phyloP scores from a whole-genome alignment of 208 protist genomes.

The Trypanosoma theileri region DNA sequence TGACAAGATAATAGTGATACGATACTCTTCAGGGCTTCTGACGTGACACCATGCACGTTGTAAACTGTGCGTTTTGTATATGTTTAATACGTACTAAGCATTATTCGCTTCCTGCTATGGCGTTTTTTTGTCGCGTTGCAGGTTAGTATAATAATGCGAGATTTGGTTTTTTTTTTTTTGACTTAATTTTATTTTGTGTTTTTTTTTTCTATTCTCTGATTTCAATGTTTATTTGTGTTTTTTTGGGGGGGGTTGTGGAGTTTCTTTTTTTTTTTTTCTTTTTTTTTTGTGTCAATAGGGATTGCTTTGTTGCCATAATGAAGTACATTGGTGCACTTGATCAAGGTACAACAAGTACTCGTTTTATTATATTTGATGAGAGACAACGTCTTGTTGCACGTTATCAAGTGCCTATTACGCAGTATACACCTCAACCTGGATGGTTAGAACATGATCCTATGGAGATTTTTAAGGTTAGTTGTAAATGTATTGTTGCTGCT shows the following conservation, averaged over 20 bases:
- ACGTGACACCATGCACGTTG: too few species aligned
- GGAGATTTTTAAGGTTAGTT: constrained; percentile 86
- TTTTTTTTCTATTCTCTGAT: neutral
- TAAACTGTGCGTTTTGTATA: neutral
- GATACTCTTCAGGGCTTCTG: constrained; percentile 33
- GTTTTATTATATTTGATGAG: constrained; percentile 94
- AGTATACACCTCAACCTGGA: constrained; percentile 82
- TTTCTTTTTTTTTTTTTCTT: constrained; percentile 5
- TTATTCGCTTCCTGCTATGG: constrained; percentile 41
- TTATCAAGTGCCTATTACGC: constrained; percentile 81
- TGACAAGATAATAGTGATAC: constrained; percentile 19
- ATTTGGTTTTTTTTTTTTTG: neutral
- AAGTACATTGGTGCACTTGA: constrained; percentile 90
- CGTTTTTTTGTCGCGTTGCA: constrained; percentile 16
- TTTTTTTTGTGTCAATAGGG: constrained; percentile 18
- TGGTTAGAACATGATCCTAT: constrained; percentile 97
- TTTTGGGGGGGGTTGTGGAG: neutral
- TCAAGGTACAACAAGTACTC: constrained; percentile 94
- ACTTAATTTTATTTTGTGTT: constrained; percentile 14
- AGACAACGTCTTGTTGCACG: constrained; percentile 50
- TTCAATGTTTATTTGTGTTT: neutral
- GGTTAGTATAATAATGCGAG: constrained; percentile 53
- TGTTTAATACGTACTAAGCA: constrained; percentile 14
- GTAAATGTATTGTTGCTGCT: constrained; percentile 73
- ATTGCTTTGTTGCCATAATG: constrained; percentile 32